Percentiles rank a stretch among this genome's conserved stretches.
Evolutionary conservation across 129 eudicot genomes (phyloP).

Genomic region (Smallanthus sonchifolius): DNA sequence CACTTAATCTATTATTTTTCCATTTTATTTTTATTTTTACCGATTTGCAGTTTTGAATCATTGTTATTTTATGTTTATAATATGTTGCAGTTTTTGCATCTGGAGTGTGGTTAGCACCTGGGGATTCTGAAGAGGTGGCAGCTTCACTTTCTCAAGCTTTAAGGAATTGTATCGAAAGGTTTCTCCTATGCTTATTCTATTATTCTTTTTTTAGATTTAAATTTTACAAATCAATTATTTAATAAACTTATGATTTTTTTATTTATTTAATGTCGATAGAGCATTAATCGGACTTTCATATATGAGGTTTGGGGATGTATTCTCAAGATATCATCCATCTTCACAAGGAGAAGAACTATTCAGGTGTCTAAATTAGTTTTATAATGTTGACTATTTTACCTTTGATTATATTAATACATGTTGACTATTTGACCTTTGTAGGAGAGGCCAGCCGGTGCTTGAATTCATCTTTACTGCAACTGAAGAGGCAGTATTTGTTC

Average conservation of each 20-base stretch:
- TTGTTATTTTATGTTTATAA: conserved; percentile 3
- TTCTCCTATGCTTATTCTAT: conserved; percentile 10
- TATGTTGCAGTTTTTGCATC: conserved; percentile 69
- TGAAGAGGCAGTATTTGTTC: conserved; percentile 85
- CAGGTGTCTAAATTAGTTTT: conserved; percentile 45
- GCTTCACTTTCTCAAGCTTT: conserved; percentile 92
- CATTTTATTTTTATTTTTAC: not conserved
- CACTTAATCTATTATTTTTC: not conserved
- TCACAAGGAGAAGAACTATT: conserved; percentile 82
- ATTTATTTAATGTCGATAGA: conserved; percentile 40
- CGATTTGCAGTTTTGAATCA: not conserved
- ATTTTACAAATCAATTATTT: not conserved
- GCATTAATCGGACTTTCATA: conserved; percentile 72
- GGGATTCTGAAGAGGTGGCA: conserved; percentile 98
- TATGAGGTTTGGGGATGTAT: conserved; percentile 91
- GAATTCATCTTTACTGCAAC: conserved; percentile 91
- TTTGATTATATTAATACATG: not conserved
- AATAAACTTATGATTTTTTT: not conserved
- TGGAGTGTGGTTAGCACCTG: conserved; percentile 95
- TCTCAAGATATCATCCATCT: conserved; percentile 72
- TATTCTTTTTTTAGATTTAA: not conserved
- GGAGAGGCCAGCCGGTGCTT: conserved; percentile 92
- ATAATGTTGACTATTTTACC: not conserved
- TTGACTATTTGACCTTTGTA: conserved; percentile 29
- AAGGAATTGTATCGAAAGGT: conserved; percentile 93